Conservation (phyloP, 805 yeast genomes). For the Tetrapisispora namnaoensis region DNA sequence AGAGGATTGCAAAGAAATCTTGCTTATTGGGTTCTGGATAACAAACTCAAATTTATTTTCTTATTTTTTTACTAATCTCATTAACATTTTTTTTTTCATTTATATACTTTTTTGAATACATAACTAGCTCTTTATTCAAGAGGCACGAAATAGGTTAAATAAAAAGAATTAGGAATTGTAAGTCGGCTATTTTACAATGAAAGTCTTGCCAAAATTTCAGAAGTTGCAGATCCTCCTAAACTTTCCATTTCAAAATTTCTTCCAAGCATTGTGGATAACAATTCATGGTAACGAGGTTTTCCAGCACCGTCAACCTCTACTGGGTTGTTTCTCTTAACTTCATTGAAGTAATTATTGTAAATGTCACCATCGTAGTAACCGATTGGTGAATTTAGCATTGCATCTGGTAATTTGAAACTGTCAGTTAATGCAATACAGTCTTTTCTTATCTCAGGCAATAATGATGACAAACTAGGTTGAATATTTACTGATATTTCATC, state of each 20-base stretch:
- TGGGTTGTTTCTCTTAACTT: conserved; percentile 47
- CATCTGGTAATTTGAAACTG: conserved; percentile 73
- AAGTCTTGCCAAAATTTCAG: conserved; percentile 25
- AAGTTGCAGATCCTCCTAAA: conserved; percentile 26
- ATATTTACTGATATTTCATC: conserved; percentile 36
- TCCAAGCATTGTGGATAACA: conserved; percentile 33
- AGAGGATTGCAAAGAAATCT: no score
- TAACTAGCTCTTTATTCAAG: neutral
- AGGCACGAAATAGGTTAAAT: neutral
- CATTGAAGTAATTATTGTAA: conserved; percentile 67
- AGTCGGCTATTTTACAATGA: conserved; percentile 11
- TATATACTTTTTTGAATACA: neutral
- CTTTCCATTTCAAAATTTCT: conserved; percentile 30
- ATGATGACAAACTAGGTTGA: conserved; percentile 34
- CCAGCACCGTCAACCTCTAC: conserved; percentile 41
- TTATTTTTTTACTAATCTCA: no score
- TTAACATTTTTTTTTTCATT: no score
- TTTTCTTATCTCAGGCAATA: conserved; percentile 47
- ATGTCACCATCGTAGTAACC: conserved; percentile 78
- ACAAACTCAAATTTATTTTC: no score
- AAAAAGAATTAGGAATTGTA: no score
- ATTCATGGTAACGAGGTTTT: conserved; percentile 32
- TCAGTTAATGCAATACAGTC: conserved; percentile 74
- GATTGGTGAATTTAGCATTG: conserved; percentile 69
- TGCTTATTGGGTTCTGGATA: no score